Percentiles rank a stretch among this genome's conserved stretches.
phyloP scores from a whole-genome alignment of 169 alveolate species.

The Eimeria brunetti region DNA sequence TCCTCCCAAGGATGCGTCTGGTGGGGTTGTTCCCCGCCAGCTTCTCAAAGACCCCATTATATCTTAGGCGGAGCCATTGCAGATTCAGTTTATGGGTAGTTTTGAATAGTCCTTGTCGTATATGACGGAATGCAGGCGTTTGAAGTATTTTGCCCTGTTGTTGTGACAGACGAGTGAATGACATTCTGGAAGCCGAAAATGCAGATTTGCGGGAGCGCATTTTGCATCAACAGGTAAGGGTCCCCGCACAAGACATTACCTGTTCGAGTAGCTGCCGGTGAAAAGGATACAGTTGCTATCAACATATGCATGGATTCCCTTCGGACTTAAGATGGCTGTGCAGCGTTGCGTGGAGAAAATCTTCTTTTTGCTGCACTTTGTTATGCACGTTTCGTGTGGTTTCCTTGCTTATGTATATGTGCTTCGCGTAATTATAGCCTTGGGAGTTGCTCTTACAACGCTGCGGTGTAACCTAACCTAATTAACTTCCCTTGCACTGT shows the following conservation, averaged over 20 bases:
- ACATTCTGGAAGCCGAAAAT: conserved; percentile 77
- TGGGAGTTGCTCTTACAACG: background rate
- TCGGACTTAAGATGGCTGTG: background rate
- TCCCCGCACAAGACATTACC: background rate
- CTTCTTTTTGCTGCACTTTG: background rate
- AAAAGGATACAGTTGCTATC: background rate
- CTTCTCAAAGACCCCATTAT: background rate
- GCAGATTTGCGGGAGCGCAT: conserved; percentile 70
- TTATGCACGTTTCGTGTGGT: background rate
- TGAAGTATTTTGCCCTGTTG: background rate
- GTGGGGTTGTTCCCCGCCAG: background rate
- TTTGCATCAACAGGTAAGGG: conserved; percentile 56
- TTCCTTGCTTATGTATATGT: background rate
- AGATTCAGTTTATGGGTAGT: background rate
- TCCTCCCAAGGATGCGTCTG: background rate
- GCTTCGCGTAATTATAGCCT: background rate
- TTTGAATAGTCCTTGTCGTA: background rate
- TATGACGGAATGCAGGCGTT: background rate
- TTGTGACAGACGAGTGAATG: conserved; percentile 55
- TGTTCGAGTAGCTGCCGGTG: background rate
- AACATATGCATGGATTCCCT: background rate
- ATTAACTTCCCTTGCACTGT: background rate
- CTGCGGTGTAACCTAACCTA: background rate
- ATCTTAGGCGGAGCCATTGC: background rate
- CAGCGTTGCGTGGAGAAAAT: background rate